Conservation (phyloP, 768 basidiomycete genomes). For the Mycena chlorophos region DNA sequence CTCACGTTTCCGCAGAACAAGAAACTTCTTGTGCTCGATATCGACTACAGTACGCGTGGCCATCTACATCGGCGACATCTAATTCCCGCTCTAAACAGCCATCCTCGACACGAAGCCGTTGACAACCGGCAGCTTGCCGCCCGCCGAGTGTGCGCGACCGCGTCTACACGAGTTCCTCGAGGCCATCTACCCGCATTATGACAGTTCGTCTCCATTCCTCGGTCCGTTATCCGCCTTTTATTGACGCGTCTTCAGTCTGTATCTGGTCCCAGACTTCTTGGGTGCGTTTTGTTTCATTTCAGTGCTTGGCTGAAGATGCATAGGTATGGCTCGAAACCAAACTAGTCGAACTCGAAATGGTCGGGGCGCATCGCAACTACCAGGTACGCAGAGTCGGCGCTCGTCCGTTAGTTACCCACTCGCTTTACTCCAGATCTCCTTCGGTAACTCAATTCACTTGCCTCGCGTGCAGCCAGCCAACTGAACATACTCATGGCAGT, state of each 20-base stretch:
- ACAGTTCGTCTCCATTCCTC: constrained; percentile 45
- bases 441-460: no score
- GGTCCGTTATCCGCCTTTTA: not conserved
- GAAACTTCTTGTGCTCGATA: constrained; percentile 79
- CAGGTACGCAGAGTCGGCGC: no score
- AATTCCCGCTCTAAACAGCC: constrained; percentile 55
- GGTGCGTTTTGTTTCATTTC: no score
- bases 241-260: constrained; percentile 49
- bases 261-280: constrained; percentile 94
- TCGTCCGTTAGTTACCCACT: no score
- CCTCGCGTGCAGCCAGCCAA: not conserved
- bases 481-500: constrained; percentile 43
- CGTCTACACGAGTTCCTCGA: constrained; percentile 82
- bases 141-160: constrained; percentile 80
- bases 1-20: no score
- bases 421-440: no score
- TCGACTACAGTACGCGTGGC: constrained; percentile 70
- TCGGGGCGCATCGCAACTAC: constrained; percentile 71
- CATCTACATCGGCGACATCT: no score
- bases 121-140: constrained; percentile 77
- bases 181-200: constrained; percentile 77
- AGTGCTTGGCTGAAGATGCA: no score
- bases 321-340: constrained; percentile 91
- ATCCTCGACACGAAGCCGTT: constrained; percentile 85
- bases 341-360: constrained; percentile 81